phyloP scores from a whole-genome alignment of 208 protist species.

The Crithidia acanthocephali region DNA sequence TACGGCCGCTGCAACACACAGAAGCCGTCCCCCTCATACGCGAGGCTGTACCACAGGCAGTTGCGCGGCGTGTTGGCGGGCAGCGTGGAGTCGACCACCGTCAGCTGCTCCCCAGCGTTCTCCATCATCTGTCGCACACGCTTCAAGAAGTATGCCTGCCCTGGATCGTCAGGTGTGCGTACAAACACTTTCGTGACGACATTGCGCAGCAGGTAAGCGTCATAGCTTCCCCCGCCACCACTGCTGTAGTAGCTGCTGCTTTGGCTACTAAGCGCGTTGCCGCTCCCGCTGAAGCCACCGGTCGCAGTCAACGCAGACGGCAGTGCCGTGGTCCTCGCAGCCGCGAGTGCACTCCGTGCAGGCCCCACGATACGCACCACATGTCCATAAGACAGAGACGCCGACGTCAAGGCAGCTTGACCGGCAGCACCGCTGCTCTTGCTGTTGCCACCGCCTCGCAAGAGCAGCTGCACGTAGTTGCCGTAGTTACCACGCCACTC shows the following conservation, averaged over 20 bases:
- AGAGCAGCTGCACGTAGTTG: conserved; percentile 29
- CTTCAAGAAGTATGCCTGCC: conserved; percentile 51
- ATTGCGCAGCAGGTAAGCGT: conserved; percentile 31
- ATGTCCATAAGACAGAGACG: conserved; percentile 8
- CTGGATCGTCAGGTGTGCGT: conserved; percentile 38
- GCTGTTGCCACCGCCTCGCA: conserved; percentile 14
- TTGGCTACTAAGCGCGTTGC: too few relatives aligned
- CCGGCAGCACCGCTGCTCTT: not conserved
- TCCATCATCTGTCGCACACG: conserved; percentile 38
- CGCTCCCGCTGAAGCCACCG: too few relatives aligned
- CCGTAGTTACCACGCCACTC: conserved; percentile 31
- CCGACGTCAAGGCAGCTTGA: not conserved
- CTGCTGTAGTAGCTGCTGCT: too few relatives aligned
- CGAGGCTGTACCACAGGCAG: conserved; percentile 34
- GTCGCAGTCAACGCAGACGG: not conserved
- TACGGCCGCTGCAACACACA: conserved; percentile 78
- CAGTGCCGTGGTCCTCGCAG: conserved; percentile 8
- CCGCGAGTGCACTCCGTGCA: not conserved
- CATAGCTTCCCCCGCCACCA: not conserved
- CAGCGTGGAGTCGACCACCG: conserved; percentile 39
- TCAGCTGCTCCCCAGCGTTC: conserved; percentile 42
- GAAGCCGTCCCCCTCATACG: conserved; percentile 40
- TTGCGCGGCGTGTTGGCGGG: conserved; percentile 5
- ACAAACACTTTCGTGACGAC: conserved; percentile 84
- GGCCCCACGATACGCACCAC: not conserved